Conservation (phyloP, 2,329 filamentous ascomycete species). For the Colletotrichum sp. region DNA sequence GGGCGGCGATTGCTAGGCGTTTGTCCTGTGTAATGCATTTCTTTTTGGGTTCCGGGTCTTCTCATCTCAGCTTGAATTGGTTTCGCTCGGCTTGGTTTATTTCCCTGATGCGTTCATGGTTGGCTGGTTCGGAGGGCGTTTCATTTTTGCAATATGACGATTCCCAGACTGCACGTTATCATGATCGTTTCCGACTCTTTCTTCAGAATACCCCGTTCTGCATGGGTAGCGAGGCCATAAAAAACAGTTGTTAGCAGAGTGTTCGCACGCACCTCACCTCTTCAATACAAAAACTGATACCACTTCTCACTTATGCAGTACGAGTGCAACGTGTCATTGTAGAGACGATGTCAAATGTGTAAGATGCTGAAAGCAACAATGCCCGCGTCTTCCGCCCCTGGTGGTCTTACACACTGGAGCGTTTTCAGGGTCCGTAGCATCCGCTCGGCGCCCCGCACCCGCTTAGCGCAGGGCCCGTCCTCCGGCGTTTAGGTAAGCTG, state of each 20-base stretch:
- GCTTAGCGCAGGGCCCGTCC: background rate
- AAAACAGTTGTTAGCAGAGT: background rate
- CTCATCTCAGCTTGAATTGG: background rate
- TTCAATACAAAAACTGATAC: background rate
- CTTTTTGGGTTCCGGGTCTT: background rate
- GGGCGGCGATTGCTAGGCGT: slow-evolving; percentile 39
- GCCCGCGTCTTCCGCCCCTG: background rate
- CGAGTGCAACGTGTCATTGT: background rate
- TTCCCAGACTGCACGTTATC: slow-evolving; percentile 14
- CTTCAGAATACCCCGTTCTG: slow-evolving; percentile 1
- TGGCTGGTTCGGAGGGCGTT: background rate
- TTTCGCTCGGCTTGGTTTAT: background rate
- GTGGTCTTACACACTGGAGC: background rate
- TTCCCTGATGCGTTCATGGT: background rate
- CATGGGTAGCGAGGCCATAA: slow-evolving; percentile 15
- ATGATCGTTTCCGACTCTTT: background rate
- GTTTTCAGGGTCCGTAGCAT: background rate
- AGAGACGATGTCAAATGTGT: background rate
- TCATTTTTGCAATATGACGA: background rate
- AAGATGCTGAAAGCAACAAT: background rate
- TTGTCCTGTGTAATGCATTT: background rate
- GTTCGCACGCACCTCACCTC: background rate
- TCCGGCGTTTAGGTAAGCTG: slow-evolving; percentile 10
- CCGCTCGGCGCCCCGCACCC: background rate
- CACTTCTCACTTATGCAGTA: background rate